Evolutionary conservation across 148 eudicot species (phyloP).

Genomic region (Tetragonia tetragonoides): DNA sequence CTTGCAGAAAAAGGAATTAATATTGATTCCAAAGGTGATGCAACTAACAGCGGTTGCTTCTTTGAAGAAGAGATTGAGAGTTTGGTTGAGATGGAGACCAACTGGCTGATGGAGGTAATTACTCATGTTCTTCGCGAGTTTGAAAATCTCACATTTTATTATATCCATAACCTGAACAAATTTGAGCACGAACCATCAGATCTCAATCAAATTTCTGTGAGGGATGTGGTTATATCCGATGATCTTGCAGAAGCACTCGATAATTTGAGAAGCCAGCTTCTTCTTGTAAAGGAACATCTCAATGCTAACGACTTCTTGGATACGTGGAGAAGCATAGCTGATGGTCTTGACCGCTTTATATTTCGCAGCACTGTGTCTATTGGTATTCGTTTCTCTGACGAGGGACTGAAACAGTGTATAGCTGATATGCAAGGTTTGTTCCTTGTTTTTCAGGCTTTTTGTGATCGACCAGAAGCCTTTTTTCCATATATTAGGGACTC

Average conservation of each 20-base stretch:
- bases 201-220: neutral
- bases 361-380: slow-evolving; percentile 34
- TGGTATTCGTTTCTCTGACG: slow-evolving; percentile 30
- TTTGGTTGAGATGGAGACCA: slow-evolving; percentile 45
- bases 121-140: slow-evolving; percentile 43
- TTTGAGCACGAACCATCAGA: slow-evolving; percentile 21
- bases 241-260: slow-evolving; percentile 46
- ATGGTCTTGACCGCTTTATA: slow-evolving; percentile 48
- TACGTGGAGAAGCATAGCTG: slow-evolving; percentile 53
- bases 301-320: slow-evolving; percentile 46
- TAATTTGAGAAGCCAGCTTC: slow-evolving; percentile 37
- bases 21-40: slow-evolving; percentile 6
- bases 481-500: slow-evolving; percentile 42
- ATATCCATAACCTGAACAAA: slow-evolving; percentile 24
- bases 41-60: slow-evolving; percentile 20
- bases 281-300: slow-evolving; percentile 30
- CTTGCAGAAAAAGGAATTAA: slow-evolving; percentile 33
- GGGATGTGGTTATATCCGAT: slow-evolving; percentile 26
- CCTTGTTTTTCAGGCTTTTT: slow-evolving; percentile 39
- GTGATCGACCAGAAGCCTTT: slow-evolving; percentile 53
- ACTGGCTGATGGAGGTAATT: slow-evolving; percentile 44
- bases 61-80: slow-evolving; percentile 46
- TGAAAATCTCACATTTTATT: slow-evolving; percentile 31
- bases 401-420: slow-evolving; percentile 30
- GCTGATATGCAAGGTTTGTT: slow-evolving; percentile 43